A percentile compares a stretch with the other conserved stretches of the same genome.
phyloP scores from a whole-genome alignment of 306 rosid species.

The Cicer cuneatum region DNA sequence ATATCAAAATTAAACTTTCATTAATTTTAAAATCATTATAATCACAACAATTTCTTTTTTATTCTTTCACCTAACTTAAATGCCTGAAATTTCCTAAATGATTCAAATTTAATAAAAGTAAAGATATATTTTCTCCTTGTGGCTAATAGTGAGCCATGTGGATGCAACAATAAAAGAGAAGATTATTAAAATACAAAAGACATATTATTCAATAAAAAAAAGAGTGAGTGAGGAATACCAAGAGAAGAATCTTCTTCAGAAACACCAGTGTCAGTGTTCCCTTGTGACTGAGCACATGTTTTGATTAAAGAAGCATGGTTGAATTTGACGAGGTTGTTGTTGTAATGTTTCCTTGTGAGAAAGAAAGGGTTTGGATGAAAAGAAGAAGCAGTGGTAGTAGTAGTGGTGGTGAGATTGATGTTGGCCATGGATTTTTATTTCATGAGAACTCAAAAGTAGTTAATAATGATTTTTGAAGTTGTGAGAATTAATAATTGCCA shows the following conservation, averaged over 20 bases:
- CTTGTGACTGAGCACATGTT: constrained; percentile 66
- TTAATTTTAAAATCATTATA: too few species aligned
- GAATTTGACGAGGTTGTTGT: constrained; percentile 44
- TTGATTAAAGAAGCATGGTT: constrained; percentile 45
- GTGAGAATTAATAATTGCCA: constrained; percentile 14
- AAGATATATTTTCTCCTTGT: neutral
- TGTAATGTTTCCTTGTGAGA: constrained; percentile 49
- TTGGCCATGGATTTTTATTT: constrained; percentile 61
- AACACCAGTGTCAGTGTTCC: constrained; percentile 54
- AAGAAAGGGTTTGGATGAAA: constrained; percentile 55
- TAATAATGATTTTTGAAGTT: neutral
- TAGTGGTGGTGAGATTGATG: constrained; percentile 55
- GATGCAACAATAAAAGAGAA: neutral
- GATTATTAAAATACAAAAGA: neutral
- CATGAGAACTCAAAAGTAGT: neutral
- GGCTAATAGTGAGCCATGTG: neutral
- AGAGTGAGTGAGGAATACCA: constrained; percentile 40
- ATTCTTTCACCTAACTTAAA: neutral
- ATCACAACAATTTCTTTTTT: neutral
- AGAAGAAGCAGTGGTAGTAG: constrained; percentile 58
- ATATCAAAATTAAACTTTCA: too few species aligned
- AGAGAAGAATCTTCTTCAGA: constrained; percentile 61
- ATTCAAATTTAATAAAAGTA: neutral
- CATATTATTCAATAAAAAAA: neutral
- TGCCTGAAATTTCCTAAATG: neutral